Evolutionary conservation across 1,284 basidiomycete genomes (phyloP), one percentile per base, ranked within the genome.

Genomic region (Cystobasidium slooffiae): DNA sequence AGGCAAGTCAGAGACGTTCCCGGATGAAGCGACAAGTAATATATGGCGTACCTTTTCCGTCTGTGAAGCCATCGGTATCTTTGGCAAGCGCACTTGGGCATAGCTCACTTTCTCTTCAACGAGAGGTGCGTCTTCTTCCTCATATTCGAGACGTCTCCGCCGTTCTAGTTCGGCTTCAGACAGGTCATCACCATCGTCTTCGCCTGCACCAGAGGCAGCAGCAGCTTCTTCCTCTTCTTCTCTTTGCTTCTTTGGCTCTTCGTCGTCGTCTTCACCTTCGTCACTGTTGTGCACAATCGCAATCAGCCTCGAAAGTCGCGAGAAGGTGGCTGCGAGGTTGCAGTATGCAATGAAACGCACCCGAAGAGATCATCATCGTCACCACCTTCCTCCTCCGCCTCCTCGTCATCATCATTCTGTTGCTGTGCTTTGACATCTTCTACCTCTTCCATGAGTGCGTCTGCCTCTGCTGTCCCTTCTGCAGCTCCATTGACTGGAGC

Each of bases 91-190:
- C 52, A 91, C 88, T 66, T 88, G 84, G 12, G 90, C 91, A 78
- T 91, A 90, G 68, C 88, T 86, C 51, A 88, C 83, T 77, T 84
- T 81, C 68, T 75, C 86, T 7, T 86, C 82, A 7, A 86, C 83
- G 37, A 86, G 84, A 70, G 87, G 87, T 31, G 83, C 84, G 1
- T 87, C 90, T 46, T 91, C 90, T 81, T 94, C 92, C 77, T 86
- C 88, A 80, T 94, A 94, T 82, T 94, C 92, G 78, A 93, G 82
- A 1, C 87, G 87, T 76, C 87, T 86, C 75, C 91, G 85, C 56
- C 86, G 86, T 76, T 88, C 87, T 70, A 88, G 85, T 81, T 93
- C 90, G 10, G 87, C 85, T 18, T 88, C 87, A 10, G 89, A 86
- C n/a, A 91, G 81, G 43, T 87, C 87, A 31, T 31, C 31, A 72